Conservation (phyloP, 768 basidiomycete species). For the Crepidotus variabilis region DNA sequence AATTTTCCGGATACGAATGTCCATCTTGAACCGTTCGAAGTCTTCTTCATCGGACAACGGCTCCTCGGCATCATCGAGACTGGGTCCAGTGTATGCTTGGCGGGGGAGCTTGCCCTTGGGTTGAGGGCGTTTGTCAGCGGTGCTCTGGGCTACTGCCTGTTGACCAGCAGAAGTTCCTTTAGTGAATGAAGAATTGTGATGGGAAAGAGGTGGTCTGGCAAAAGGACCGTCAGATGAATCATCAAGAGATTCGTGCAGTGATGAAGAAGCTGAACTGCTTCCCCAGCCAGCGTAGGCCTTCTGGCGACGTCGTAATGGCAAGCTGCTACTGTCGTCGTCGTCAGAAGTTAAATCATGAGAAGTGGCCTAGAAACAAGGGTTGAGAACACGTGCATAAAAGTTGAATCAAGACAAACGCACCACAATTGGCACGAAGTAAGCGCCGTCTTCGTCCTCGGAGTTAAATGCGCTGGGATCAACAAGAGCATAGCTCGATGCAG, state of each 20-base stretch:
- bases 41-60: conserved; percentile 30
- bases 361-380: conserved; percentile 17
- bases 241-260: conserved; percentile 17
- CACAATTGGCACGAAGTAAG: conserved; percentile 18
- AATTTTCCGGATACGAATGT: conserved; percentile 42
- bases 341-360: conserved; percentile 25
- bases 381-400: conserved; percentile 15
- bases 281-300: conserved; percentile 16
- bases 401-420: conserved; percentile 19
- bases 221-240: conserved; percentile 8
- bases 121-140: conserved; percentile 1
- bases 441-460: conserved; percentile 34
- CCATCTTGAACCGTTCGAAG: conserved; percentile 42
- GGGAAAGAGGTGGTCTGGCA: conserved; percentile 8
- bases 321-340: conserved; percentile 21
- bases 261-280: conserved; percentile 15
- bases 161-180: conserved; percentile 5
- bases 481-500: conserved; percentile 36
- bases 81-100: conserved; percentile 32
- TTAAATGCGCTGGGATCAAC: conserved; percentile 40
- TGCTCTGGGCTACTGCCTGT: conserved; percentile 3
- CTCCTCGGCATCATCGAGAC: conserved; percentile 27
- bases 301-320: conserved; percentile 1
- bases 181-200: not conserved
- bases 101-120: conserved; percentile 18